Percentiles rank a stretch among this genome's conserved stretches.
Conservation (phyloP, 768 basidiomycete genomes). For the Arthromyces matolae region DNA sequence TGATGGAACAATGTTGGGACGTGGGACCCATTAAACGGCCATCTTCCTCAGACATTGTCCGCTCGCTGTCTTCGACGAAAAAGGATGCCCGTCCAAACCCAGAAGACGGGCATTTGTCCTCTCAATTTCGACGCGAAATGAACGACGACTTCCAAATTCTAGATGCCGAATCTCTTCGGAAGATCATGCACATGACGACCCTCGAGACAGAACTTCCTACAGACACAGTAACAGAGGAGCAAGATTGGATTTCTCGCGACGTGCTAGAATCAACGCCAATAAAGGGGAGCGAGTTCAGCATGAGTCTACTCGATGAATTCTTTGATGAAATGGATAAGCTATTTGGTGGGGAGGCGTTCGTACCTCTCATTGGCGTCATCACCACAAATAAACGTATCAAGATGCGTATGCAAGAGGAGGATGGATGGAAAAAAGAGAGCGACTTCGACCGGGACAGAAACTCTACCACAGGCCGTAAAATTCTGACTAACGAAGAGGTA, state of each 20-base stretch:
- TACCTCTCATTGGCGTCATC: constrained; percentile 84
- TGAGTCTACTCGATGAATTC: background rate
- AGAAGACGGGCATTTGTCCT: background rate
- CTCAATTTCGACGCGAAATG: background rate
- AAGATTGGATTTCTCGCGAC: background rate
- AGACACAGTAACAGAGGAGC: too few relatives aligned
- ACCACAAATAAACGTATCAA: constrained; percentile 90
- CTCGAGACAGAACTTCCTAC: background rate
- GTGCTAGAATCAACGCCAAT: background rate
- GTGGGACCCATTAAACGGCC: background rate
- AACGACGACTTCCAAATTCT: background rate
- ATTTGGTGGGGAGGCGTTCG: constrained; percentile 83
- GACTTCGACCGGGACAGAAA: constrained; percentile 15
- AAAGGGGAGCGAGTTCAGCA: background rate
- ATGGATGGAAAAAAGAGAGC: too few relatives aligned
- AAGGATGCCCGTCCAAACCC: background rate
- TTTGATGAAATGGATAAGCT: constrained; percentile 22
- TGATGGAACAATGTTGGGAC: background rate
- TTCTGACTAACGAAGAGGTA: too few relatives aligned
- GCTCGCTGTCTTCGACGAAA: background rate
- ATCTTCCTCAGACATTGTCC: background rate
- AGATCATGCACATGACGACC: background rate
- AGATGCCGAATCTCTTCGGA: background rate
- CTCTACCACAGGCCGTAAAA: too few relatives aligned
- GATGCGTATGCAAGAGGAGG: constrained; percentile 53